These are phyloP conservation scores for Porpolomopsis calyptriformis DNA, from an alignment of 768 basidiomycete species.

Conservation along the genomic window DNA sequence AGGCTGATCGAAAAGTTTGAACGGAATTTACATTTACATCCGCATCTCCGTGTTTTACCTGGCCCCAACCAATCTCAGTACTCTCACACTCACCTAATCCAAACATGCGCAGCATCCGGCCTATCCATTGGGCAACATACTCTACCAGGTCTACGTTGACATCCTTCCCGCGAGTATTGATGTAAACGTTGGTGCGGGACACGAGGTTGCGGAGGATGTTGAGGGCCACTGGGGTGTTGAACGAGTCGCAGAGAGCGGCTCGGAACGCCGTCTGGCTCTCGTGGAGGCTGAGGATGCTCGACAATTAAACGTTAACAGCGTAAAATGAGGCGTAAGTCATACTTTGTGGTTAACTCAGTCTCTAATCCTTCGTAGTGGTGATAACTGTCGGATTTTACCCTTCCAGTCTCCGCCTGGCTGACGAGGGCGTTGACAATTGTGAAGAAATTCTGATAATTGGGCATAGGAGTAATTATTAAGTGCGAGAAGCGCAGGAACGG, in stretches of 20 bases:
- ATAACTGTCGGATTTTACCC: slow-evolving; percentile 42
- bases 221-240: slow-evolving; percentile 86
- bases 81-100: slow-evolving; percentile 65
- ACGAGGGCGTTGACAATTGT: slow-evolving; percentile 74
- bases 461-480: slow-evolving; percentile 9
- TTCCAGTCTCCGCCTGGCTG: slow-evolving; percentile 39
- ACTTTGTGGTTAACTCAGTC: slow-evolving; percentile 58
- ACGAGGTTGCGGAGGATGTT: slow-evolving; percentile 70
- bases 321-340: slow-evolving; percentile 12
- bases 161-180: slow-evolving; percentile 51
- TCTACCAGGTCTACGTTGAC: slow-evolving; percentile 56
- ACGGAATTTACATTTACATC: slow-evolving; percentile 40
- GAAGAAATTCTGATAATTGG: slow-evolving; percentile 77
- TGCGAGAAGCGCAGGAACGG: background rate
- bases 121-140: slow-evolving; percentile 57
- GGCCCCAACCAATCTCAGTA: slow-evolving; percentile 79
- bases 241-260: slow-evolving; percentile 85
- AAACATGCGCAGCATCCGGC: slow-evolving; percentile 66
- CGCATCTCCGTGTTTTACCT: slow-evolving; percentile 35
- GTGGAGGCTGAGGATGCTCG: slow-evolving; percentile 44
- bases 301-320: background rate
- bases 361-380: slow-evolving; percentile 63
- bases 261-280: slow-evolving; percentile 72
- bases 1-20: background rate
- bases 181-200: slow-evolving; percentile 79